A percentile compares a stretch with the other conserved stretches of the same genome.
Evolutionary conservation across 805 yeast species (phyloP).

Genomic region (Yarrowia phangngaensis): DNA sequence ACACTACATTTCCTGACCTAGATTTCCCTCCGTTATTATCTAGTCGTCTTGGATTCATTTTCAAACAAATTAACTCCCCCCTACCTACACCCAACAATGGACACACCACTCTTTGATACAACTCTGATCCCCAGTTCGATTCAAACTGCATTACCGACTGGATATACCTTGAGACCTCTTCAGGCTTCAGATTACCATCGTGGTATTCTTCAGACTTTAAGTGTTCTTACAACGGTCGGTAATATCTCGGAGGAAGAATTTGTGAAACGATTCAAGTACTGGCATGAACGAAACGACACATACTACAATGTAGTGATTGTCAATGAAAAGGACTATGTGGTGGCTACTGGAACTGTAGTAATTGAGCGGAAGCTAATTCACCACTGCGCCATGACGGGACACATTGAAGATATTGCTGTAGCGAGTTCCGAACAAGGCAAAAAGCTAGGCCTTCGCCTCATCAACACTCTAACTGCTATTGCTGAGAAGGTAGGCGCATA

Average conservation of each 20-base stretch:
- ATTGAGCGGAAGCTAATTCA: conserved; percentile 81
- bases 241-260: conserved; percentile 53
- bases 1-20: too few species aligned
- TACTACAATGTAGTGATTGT: conserved; percentile 71
- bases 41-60: too few species aligned
- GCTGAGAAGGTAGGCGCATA: conserved; percentile 69
- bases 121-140: conserved; percentile 35
- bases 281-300: conserved; percentile 51
- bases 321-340: conserved; percentile 51
- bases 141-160: conserved; percentile 47
- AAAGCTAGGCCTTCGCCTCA: conserved; percentile 66
- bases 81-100: conserved; percentile 13
- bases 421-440: conserved; percentile 73
- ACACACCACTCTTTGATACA: conserved; percentile 32
- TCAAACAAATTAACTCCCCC: too few species aligned
- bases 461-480: conserved; percentile 55
- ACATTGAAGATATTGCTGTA: conserved; percentile 92
- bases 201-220: conserved; percentile 60
- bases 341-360: conserved; percentile 78
- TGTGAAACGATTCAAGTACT: conserved; percentile 49
- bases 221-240: conserved; percentile 80
- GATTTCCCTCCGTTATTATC: too few species aligned
- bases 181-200: conserved; percentile 53
- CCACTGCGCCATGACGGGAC: conserved; percentile 80
- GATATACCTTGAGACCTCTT: conserved; percentile 62